Conservation (phyloP, 2,329 filamentous ascomycete genomes). For the Pyrenophora seminiperda region DNA sequence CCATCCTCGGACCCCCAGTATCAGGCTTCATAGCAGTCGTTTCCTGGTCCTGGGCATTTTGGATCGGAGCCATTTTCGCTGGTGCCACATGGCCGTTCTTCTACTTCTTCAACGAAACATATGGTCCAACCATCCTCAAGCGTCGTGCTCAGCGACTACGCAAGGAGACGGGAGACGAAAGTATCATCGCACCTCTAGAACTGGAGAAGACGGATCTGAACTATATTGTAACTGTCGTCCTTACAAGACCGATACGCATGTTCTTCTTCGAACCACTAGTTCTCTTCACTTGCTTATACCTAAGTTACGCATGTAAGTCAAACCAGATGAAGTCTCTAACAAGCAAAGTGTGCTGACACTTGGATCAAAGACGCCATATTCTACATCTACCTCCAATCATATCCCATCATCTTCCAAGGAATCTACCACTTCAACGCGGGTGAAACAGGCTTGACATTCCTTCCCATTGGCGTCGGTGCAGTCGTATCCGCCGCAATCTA, state of each 20-base stretch:
- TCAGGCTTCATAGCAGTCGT: constrained; percentile 66
- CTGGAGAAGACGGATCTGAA: constrained; percentile 63
- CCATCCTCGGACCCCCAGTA: constrained; percentile 68
- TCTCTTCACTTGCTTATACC: constrained; percentile 70
- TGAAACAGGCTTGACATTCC: constrained; percentile 68
- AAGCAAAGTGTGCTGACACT: neutral
- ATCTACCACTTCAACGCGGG: constrained; percentile 69
- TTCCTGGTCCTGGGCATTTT: constrained; percentile 73
- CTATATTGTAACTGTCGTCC: constrained; percentile 69
- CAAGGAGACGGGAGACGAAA: constrained; percentile 58
- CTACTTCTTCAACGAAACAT: constrained; percentile 63
- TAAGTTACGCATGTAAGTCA: constrained; percentile 62
- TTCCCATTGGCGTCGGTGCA: constrained; percentile 70
- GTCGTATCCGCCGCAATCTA: constrained; percentile 65
- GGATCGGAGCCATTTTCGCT: constrained; percentile 72
- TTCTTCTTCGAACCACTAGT: constrained; percentile 75
- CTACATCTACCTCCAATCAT: constrained; percentile 79
- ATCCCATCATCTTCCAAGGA: constrained; percentile 66
- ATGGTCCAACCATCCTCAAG: constrained; percentile 52
- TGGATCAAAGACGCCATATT: constrained; percentile 56
- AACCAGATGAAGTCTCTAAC: neutral
- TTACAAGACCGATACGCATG: constrained; percentile 76
- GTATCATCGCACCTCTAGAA: constrained; percentile 66
- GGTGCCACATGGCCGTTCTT: constrained; percentile 65
- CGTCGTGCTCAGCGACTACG: constrained; percentile 63